These are phyloP conservation scores for maize (Zea mays) DNA, from an alignment of 176 grass and related monocot genomes.

Conservation along the genomic window DNA sequence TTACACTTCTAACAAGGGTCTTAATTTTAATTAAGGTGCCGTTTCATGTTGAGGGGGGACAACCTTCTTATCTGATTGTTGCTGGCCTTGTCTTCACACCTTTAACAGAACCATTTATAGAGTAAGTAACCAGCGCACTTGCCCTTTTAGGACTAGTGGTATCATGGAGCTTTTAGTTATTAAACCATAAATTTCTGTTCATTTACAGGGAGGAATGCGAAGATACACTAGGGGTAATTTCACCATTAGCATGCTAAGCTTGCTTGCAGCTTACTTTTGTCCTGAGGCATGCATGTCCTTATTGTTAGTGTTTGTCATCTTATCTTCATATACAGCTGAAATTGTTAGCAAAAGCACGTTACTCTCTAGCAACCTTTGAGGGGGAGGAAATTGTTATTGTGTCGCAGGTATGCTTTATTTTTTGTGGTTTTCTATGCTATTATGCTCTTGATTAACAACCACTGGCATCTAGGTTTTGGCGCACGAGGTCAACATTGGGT, in stretches of 20 bases:
- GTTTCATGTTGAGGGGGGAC: constrained; percentile 71
- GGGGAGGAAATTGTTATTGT: constrained; percentile 92
- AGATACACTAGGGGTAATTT: constrained; percentile 89
- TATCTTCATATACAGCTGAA: constrained; percentile 62
- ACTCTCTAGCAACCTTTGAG: constrained; percentile 81
- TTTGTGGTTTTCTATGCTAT: not conserved
- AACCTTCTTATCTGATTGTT: constrained; percentile 94
- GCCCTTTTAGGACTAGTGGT: constrained; percentile 26
- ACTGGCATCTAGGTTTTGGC: constrained; percentile 61
- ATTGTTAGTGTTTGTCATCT: constrained; percentile 11
- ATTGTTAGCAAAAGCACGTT: constrained; percentile 90
- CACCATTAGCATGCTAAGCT: constrained; percentile 33
- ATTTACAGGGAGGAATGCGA: constrained; percentile 84
- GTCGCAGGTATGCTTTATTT: constrained; percentile 66
- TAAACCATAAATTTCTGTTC: constrained; percentile 37
- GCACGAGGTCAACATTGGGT: constrained; percentile 84
- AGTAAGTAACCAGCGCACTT: constrained; percentile 56
- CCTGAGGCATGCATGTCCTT: constrained; percentile 17
- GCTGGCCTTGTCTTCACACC: constrained; percentile 97
- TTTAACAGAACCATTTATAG: constrained; percentile 90
- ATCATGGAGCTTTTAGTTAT: constrained; percentile 24
- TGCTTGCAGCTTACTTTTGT: constrained; percentile 33
- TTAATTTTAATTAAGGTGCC: constrained; percentile 70
- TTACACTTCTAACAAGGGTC: constrained; percentile 29
- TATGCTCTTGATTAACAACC: constrained; percentile 11